Conservation (phyloP, 1,139 yeast species). For the Geotrichum klebahnii region DNA sequence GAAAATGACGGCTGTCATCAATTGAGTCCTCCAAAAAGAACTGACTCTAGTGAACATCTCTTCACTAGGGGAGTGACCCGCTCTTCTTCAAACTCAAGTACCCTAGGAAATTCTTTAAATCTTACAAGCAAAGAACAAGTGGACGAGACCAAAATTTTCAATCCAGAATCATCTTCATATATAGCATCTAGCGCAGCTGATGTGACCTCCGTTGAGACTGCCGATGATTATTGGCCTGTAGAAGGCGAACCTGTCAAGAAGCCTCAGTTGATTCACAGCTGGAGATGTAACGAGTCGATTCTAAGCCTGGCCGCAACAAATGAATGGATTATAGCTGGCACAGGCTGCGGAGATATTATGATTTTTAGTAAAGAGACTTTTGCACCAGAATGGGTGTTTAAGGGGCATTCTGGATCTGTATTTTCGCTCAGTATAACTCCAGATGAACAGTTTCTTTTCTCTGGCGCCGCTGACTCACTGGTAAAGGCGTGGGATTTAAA, state of each 20-base stretch:
- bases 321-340: conserved; percentile 76
- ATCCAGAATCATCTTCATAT: no score
- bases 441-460: conserved; percentile 62
- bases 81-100: no score
- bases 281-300: conserved; percentile 72
- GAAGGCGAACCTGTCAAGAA: background rate
- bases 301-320: conserved; percentile 70
- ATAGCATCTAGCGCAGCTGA: no score
- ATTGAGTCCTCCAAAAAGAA: no score
- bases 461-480: conserved; percentile 87
- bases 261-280: conserved; percentile 54
- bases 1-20: no score
- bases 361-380: conserved; percentile 67
- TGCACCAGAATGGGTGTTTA: conserved; percentile 45
- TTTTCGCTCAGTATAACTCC: conserved; percentile 58
- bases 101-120: no score
- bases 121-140: no score
- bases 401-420: conserved; percentile 52
- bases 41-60: no score
- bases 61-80: no score
- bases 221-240: conserved; percentile 17
- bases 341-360: conserved; percentile 79
- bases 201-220: no score
- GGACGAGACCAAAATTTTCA: no score
- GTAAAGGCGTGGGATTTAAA: conserved; percentile 76